Base-by-base conservation (phyloP, 768 basidiomycete species). In the Serendipita sp. region DNA sequence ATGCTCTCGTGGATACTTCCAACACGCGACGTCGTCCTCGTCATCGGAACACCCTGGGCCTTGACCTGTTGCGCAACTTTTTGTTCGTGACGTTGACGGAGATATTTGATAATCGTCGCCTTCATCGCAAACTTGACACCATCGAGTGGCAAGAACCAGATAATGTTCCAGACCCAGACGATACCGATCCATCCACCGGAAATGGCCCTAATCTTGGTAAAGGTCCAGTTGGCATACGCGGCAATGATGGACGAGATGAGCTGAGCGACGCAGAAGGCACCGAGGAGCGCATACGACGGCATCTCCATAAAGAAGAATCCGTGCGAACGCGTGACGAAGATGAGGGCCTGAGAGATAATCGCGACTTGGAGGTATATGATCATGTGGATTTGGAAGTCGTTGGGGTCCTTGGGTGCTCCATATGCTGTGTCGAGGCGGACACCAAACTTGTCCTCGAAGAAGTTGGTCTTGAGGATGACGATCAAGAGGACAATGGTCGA, bases 151-250 rank as follows among this genome's bases (percentile, higher is more conserved):
- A 89, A 73, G 83, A 94, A 98, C 94, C 95, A 95, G 65, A 94
- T 70, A 68, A 96, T 88, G 78, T 97, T 88, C 90, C 91, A 93
- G 69, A 94, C 81, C 94, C 94, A 97, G 66, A 95, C 81, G 69
- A 98, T 93, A 77, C 94, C 95, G 69, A 97, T 90, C 94, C 94
- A 97, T 32, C 85, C 89, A 72, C 89, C 94, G 67, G 88, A 89
- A 73, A 97, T 85, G 28, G 77, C 72, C 38, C 78, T 74, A 68
- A 97, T 89, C 64, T 85, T 73, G 38, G 93, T 94, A 83, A 98
- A 98, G 74, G 89, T 88, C 89, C 89, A 96, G 81, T 96, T 72
- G 70, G 81, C 94, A 75, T 87, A 98, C 10, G 80, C 91, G 56
- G 94, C 94, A 69, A 98, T 97, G 79, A 98, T 94, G 45, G 91